Evolutionary conservation across 768 basidiomycete genomes (phyloP), one percentile per base, ranked within the genome.

Genomic region (Amanita exitialis): DNA sequence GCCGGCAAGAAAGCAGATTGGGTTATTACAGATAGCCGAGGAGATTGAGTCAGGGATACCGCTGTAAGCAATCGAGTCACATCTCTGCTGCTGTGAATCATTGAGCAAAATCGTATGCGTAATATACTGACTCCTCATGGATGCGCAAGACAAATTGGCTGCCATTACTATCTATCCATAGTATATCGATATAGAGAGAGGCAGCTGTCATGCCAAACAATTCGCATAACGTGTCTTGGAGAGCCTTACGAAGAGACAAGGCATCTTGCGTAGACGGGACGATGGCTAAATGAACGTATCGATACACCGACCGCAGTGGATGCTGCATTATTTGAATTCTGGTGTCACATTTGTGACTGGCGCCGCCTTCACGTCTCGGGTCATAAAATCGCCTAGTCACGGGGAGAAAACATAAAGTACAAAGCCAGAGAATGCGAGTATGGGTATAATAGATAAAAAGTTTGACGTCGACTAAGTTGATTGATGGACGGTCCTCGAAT

Each of bases 221-320:
- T 57, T 79, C 75, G 6, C 66, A 48, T 36, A 86, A 65, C 0
- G 75, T 70, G 25, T 81, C 76, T 57, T 82, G 79, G 18, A 86
- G 60, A 2, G 69, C 52, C 61, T 79, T 82, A 16, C 82, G 66
- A 23, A 84, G 57, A 38, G 63, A 63, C 6, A 83, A 65, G 15
- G 61, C 65, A 23, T 80, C 77, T 20, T 61, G 20, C 16, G 59
- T 62, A 0, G 69, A 54, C 0, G 76, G 76, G 0, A 60, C 56
- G 25, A 78, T 54, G 4, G 70, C 58, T 48, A 80, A 64, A 21
- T 69, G 73, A 47, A 79, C 63, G 57, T 79, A 80, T 54, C 78
- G 74, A 51, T 70, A 59, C 6, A 61, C 47, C 16, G 62, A 47
- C 18, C 51, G 47, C 21, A 65, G 57, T 16, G 59, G 54, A 46